Conservation (phyloP, 768 basidiomycete genomes). For the Mycena rosella region DNA sequence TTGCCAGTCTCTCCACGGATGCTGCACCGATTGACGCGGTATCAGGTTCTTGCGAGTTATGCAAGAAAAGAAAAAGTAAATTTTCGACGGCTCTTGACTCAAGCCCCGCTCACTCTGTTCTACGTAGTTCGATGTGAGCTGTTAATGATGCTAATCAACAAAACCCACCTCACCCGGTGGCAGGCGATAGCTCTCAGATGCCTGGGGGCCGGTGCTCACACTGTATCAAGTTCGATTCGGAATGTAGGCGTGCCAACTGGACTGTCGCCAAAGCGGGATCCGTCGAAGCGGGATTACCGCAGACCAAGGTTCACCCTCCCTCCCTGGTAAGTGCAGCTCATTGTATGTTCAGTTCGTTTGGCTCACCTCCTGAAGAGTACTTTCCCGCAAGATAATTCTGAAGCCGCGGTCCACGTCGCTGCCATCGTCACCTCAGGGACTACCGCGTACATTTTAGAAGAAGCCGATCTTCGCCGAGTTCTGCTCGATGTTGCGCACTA, state of each 20-base stretch:
- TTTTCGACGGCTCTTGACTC: too few relatives aligned
- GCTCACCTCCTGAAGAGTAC: not conserved
- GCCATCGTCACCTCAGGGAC: slow-evolving; percentile 11
- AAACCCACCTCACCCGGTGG: too few relatives aligned
- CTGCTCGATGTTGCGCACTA: slow-evolving; percentile 21
- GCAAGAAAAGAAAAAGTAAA: slow-evolving; percentile 28
- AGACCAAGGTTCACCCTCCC: too few relatives aligned
- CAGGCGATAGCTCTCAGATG: slow-evolving; percentile 81
- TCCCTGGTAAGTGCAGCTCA: not conserved
- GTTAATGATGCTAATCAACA: too few relatives aligned
- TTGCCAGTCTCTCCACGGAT: not conserved
- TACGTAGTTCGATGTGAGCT: slow-evolving; percentile 23
- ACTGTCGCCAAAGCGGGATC: not conserved
- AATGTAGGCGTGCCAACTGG: slow-evolving; percentile 65
- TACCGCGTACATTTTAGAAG: slow-evolving; percentile 19
- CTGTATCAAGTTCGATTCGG: slow-evolving; percentile 70
- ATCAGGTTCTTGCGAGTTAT: slow-evolving; percentile 19
- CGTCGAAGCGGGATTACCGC: too few relatives aligned
- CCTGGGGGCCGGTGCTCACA: slow-evolving; percentile 76
- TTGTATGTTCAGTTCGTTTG: too few relatives aligned
- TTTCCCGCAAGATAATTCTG: too few relatives aligned
- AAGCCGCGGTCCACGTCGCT: slow-evolving; percentile 29
- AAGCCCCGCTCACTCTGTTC: too few relatives aligned
- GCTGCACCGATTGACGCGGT: too few relatives aligned
- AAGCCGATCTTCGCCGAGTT: slow-evolving; percentile 13